A percentile compares a stretch with the other conserved stretches of the same genome.
Conservation (phyloP, 2,329 filamentous ascomycete species). For the Escovopsis sp. region DNA sequence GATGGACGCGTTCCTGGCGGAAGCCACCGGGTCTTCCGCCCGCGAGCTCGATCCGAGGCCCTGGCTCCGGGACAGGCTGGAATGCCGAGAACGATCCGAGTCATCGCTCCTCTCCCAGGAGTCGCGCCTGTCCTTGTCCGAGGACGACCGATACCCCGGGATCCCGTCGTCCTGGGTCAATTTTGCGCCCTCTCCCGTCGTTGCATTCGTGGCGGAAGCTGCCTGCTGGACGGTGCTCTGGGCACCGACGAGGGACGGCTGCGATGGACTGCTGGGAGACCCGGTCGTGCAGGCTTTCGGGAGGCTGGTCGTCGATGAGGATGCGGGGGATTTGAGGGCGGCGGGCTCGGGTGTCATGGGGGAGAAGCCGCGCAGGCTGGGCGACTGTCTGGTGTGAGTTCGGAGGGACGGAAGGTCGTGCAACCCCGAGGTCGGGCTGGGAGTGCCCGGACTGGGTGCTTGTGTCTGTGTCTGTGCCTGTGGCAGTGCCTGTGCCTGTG, state of each 20-base stretch:
- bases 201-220: background rate
- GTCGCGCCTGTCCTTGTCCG: conserved; percentile 2
- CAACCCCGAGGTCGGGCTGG: background rate
- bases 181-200: background rate
- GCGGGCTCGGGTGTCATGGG: conserved; percentile 4
- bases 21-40: too few relatives aligned
- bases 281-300: background rate
- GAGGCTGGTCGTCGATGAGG: conserved; percentile 2
- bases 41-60: too few relatives aligned
- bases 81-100: background rate
- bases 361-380: conserved; percentile 1
- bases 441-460: background rate
- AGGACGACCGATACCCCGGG: background rate
- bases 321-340: conserved; percentile 1
- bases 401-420: conserved; percentile 4
- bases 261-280: too few relatives aligned
- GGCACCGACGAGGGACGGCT: too few relatives aligned
- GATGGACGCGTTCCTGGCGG: background rate
- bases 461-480: too few relatives aligned
- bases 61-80: background rate
- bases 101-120: conserved; percentile 5
- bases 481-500: too few relatives aligned
- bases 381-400: conserved; percentile 1
- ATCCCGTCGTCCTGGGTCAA: background rate
- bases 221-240: too few relatives aligned